These are phyloP conservation scores for Diophrys sp. DNA, from an alignment of 73 alveolate species.

Conservation along the genomic window DNA sequence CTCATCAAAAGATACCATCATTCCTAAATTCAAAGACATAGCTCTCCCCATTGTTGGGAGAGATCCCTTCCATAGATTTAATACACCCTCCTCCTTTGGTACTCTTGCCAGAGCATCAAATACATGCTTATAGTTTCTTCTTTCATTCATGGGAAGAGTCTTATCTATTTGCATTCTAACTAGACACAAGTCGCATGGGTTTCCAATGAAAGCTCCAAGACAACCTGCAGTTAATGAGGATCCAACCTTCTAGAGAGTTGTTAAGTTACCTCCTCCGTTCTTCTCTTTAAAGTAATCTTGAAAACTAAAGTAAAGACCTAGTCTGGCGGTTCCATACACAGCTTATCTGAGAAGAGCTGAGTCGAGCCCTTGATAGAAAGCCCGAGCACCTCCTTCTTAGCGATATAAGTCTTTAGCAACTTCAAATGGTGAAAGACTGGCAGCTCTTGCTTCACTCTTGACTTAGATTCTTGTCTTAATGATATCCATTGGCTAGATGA, in stretches of 20 bases:
- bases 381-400: conserved; percentile 68
- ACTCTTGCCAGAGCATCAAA: conserved; percentile 81
- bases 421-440: conserved; percentile 63
- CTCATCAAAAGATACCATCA: conserved; percentile 83
- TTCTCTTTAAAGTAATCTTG: conserved; percentile 56
- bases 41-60: conserved; percentile 94
- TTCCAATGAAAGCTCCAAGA: conserved; percentile 88
- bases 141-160: conserved; percentile 75
- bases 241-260: conserved; percentile 64
- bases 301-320: conserved; percentile 76
- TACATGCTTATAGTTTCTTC: conserved; percentile 89
- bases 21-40: conserved; percentile 79
- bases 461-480: conserved; percentile 68
- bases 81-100: conserved; percentile 80
- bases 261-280: conserved; percentile 39
- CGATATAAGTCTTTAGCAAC: conserved; percentile 60
- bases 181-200: conserved; percentile 95
- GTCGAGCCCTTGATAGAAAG: conserved; percentile 77
- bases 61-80: conserved; percentile 78
- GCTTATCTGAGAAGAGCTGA: conserved; percentile 82
- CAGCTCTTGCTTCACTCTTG: conserved; percentile 61
- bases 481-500: conserved; percentile 66
- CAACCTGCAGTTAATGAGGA: conserved; percentile 89
- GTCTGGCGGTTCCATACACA: conserved; percentile 74
- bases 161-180: conserved; percentile 86